Evolutionary conservation across 2,329 filamentous ascomycete genomes (phyloP).

Genomic region (Epichloe amarillans): DNA sequence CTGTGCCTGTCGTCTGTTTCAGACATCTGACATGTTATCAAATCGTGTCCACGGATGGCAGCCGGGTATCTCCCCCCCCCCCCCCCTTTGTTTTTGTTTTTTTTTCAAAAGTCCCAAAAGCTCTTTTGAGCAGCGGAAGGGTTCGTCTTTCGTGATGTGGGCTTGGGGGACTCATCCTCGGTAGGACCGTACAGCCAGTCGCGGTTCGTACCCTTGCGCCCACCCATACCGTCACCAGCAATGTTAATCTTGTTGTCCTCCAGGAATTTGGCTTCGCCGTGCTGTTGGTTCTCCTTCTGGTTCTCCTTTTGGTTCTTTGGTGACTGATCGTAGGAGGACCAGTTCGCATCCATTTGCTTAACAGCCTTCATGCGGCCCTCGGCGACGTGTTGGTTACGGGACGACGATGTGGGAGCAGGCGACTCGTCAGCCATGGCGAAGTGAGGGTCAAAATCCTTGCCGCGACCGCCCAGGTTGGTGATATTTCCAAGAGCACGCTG

Average conservation of each 20-base stretch:
- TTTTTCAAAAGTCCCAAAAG: constrained; percentile 35
- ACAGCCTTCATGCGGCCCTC: constrained; percentile 55
- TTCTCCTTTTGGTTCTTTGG: constrained; percentile 41
- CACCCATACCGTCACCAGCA: constrained; percentile 54
- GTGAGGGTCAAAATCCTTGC: constrained; percentile 65
- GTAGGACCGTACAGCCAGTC: constrained; percentile 46
- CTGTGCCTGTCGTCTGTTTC: neutral
- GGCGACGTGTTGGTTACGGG: constrained; percentile 30
- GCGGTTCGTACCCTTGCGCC: constrained; percentile 38
- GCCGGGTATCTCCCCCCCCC: neutral
- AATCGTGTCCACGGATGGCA: neutral
- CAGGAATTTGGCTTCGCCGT: constrained; percentile 37
- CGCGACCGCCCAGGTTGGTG: constrained; percentile 59
- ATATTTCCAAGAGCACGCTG: constrained; percentile 47
- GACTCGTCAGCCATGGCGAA: constrained; percentile 63
- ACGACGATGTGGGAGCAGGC: constrained; percentile 28
- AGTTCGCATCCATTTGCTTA: constrained; percentile 58
- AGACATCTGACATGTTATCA: neutral
- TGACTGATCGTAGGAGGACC: constrained; percentile 42
- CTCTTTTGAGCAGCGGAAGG: constrained; percentile 8
- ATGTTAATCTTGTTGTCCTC: constrained; percentile 28
- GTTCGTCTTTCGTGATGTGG: constrained; percentile 23
- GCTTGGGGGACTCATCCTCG: constrained; percentile 25
- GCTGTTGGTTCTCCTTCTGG: constrained; percentile 37
- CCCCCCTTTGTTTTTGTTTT: too few species aligned